A percentile compares a stretch with the other conserved stretches of the same genome.
These are phyloP conservation scores for Pythium aristosporum DNA, from an alignment of 352 stramenopile species.

Conservation along the genomic window DNA sequence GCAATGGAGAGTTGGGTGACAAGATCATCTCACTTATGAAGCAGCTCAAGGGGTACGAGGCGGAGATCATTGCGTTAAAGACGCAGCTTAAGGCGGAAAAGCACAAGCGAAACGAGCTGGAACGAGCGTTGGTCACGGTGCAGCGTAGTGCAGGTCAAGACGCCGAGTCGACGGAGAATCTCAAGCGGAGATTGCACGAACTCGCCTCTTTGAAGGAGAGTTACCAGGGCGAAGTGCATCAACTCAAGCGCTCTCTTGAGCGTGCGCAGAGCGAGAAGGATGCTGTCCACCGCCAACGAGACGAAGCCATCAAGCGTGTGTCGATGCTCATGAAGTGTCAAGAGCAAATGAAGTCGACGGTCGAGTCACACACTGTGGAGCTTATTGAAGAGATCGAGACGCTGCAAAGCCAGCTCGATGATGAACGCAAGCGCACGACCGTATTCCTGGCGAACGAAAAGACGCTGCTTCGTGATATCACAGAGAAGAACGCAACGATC, in stretches of 20 bases:
- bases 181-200: conserved; percentile 44
- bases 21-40: conserved; percentile 57
- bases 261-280: conserved; percentile 43
- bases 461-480: conserved; percentile 63
- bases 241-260: conserved; percentile 40
- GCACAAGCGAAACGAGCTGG: conserved; percentile 43
- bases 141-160: conserved; percentile 23
- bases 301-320: conserved; percentile 59
- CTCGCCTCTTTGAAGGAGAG: conserved; percentile 48
- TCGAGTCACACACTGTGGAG: conserved; percentile 58
- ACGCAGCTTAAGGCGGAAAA: conserved; percentile 71
- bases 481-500: conserved; percentile 59
- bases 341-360: conserved; percentile 62
- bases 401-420: conserved; percentile 62
- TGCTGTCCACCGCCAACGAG: conserved; percentile 47
- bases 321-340: conserved; percentile 56
- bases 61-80: conserved; percentile 53
- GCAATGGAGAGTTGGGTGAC: conserved; percentile 58
- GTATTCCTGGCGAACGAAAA: conserved; percentile 70
- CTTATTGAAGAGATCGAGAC: conserved; percentile 72
- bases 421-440: conserved; percentile 59
- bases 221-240: conserved; percentile 52
- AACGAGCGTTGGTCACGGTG: conserved; percentile 19
- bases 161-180: conserved; percentile 28
- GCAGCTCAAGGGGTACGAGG: conserved; percentile 61